These are phyloP conservation scores for Mortierella claussenii DNA, from an alignment of 192 early-diverging fungal species.

Conservation along the genomic window DNA sequence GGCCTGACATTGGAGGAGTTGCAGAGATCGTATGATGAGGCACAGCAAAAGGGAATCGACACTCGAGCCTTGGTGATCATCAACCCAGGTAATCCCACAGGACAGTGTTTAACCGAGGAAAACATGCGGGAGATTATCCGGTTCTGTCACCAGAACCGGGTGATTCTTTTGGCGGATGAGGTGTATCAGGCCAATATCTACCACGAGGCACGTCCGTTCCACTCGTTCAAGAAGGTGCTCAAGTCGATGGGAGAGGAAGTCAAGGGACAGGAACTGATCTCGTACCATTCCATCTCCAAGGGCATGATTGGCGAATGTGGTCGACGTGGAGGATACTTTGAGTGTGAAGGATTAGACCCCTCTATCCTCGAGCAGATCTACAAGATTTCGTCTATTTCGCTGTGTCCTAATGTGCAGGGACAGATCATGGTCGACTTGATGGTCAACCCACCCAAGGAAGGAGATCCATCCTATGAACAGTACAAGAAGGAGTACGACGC, in stretches of 20 bases:
- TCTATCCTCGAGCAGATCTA: constrained; percentile 85
- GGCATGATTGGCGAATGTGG: constrained; percentile 99
- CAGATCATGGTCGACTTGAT: constrained; percentile 96
- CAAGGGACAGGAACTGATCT: constrained; percentile 85
- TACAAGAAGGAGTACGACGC: constrained; percentile 77
- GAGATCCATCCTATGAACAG: constrained; percentile 78
- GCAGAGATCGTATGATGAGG: constrained; percentile 68
- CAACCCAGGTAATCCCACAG: constrained; percentile 99
- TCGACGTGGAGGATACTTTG: constrained; percentile 97
- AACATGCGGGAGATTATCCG: constrained; percentile 91
- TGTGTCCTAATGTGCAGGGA: constrained; percentile 95
- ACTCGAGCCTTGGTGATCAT: constrained; percentile 96
- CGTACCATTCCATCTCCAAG: constrained; percentile 97
- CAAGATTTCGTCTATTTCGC: constrained; percentile 89
- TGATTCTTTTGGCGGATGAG: constrained; percentile 95
- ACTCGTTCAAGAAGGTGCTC: constrained; percentile 96
- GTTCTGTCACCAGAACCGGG: constrained; percentile 82
- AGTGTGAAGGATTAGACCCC: constrained; percentile 84
- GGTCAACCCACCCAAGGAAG: constrained; percentile 88
- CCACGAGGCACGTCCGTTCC: constrained; percentile 82
- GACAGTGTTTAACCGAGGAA: constrained; percentile 83
- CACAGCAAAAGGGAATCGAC: constrained; percentile 77
- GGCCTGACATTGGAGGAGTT: constrained; percentile 76
- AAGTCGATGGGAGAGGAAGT: constrained; percentile 76
- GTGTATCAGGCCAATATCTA: constrained; percentile 99